Percentiles rank a stretch among this genome's conserved stretches.
These are phyloP conservation scores for Endoconidiophora polonica DNA, from an alignment of 2,329 filamentous ascomycete species.

Conservation along the genomic window DNA sequence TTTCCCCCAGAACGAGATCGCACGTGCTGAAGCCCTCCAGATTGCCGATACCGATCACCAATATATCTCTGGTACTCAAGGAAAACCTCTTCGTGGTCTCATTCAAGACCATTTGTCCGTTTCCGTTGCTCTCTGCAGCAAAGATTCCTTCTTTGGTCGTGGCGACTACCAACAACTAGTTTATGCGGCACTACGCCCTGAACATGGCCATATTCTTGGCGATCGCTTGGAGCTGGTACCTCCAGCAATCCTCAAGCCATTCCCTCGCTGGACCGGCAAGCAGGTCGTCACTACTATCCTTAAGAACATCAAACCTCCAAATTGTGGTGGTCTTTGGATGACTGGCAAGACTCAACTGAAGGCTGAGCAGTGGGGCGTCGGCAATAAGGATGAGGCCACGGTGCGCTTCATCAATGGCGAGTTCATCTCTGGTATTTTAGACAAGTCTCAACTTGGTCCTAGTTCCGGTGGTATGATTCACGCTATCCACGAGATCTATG, in stretches of 20 bases:
- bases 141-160: slow-evolving; percentile 77
- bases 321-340: slow-evolving; percentile 63
- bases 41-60: slow-evolving; percentile 96
- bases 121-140: slow-evolving; percentile 74
- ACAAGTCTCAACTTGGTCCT: slow-evolving; percentile 89
- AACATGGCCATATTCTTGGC: slow-evolving; percentile 71
- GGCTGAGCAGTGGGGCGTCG: slow-evolving; percentile 59
- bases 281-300: slow-evolving; percentile 86
- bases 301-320: slow-evolving; percentile 71
- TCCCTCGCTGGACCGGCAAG: slow-evolving; percentile 82
- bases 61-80: slow-evolving; percentile 84
- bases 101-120: slow-evolving; percentile 99
- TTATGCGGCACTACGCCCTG: slow-evolving; percentile 76
- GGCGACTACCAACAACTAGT: slow-evolving; percentile 88
- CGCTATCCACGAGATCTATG: slow-evolving; percentile 83
- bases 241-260: slow-evolving; percentile 69
- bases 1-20: slow-evolving; percentile 93
- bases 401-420: slow-evolving; percentile 80
- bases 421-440: slow-evolving; percentile 76
- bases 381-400: slow-evolving; percentile 53
- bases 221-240: slow-evolving; percentile 67
- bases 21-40: slow-evolving; percentile 77
- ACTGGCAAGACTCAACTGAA: slow-evolving; percentile 63
- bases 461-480: slow-evolving; percentile 77
- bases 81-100: slow-evolving; percentile 82